A percentile compares a stretch with the other conserved stretches of the same genome.
phyloP scores from a whole-genome alignment of 768 basidiomycete species.

The Termitomyces heimii region DNA sequence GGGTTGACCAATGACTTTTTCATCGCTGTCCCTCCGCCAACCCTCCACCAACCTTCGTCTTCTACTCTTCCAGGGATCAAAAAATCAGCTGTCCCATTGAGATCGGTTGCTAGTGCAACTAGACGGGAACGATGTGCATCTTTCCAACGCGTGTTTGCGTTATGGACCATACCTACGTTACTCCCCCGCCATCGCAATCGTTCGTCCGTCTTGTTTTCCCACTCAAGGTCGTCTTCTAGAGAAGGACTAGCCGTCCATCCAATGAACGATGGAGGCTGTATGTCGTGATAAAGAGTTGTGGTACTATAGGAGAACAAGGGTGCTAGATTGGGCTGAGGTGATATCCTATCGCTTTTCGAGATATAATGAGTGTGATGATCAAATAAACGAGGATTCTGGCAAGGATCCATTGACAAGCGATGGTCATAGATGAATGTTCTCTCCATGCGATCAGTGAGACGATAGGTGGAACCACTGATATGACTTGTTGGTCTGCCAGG shows the following conservation, averaged over 20 bases:
- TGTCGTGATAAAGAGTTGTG: constrained; percentile 29
- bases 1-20: constrained; percentile 34
- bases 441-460: constrained; percentile 13
- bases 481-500: constrained; percentile 19
- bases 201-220: constrained; percentile 56
- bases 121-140: constrained; percentile 40
- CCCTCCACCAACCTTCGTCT: constrained; percentile 14
- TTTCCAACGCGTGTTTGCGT: constrained; percentile 33
- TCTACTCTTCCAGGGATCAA: constrained; percentile 19
- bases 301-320: constrained; percentile 39
- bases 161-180: constrained; percentile 53
- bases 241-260: constrained; percentile 30
- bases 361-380: constrained; percentile 41
- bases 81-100: constrained; percentile 28
- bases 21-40: constrained; percentile 27
- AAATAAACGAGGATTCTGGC: constrained; percentile 28
- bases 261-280: constrained; percentile 35
- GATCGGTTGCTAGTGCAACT: constrained; percentile 29
- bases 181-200: constrained; percentile 63
- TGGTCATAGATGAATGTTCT: constrained; percentile 41
- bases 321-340: constrained; percentile 26
- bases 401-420: constrained; percentile 37
- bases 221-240: constrained; percentile 43
- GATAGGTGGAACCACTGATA: constrained; percentile 15
- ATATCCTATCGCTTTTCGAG: constrained; percentile 29